Evolutionary conservation across 768 basidiomycete species (phyloP), one percentile per base, ranked within the genome.

Genomic region (Calocera viscosa): DNA sequence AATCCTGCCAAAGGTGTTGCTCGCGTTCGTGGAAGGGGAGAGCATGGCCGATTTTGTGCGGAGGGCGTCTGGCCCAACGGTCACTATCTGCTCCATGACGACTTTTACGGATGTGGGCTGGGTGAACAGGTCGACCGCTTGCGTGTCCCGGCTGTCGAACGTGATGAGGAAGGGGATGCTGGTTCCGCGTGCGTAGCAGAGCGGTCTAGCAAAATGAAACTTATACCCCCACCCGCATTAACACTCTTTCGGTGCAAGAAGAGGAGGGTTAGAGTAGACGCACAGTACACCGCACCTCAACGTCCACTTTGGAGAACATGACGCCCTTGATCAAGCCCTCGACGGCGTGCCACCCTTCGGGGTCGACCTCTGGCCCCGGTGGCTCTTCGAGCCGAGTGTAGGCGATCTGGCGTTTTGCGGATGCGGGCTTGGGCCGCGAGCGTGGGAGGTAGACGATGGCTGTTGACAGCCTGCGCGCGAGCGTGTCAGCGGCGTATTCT

Each of bases 371-470:
- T 12, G 66, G 66, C 7, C 66, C 66, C 2, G 60, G 43, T 2
- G 60, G 49, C 24, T 47, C 2, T 28, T 12, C 24, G 49, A 60
- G 66, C 17, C 63, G 33, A 53, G 40, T 35, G 60, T 67, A 67
- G 22, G 66, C 66, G 26, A 32, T 16, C 33, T 67, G 49, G 32
- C 49, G 66, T 10, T 34, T 17, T 10, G 43, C 38, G n/a, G 66
- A 67, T 12, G 66, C 26, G 11, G 49, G 66, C 24, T 47, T 47
- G 12, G 66, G 49, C 35, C 66, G 66, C 17, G 49, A 32, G 30
- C 66, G 43, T 10, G 66, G 66, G 32, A 67, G 66, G 60, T 67
- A 67, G 66, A 67, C 49, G 60, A 67, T 24, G 5, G 66, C 34
- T 24, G 66, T 63, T 53, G 66, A 60, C 2, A 67, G 66, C 22